Conservation (phyloP, 768 basidiomycete species). For the Tylopilus balloui region DNA sequence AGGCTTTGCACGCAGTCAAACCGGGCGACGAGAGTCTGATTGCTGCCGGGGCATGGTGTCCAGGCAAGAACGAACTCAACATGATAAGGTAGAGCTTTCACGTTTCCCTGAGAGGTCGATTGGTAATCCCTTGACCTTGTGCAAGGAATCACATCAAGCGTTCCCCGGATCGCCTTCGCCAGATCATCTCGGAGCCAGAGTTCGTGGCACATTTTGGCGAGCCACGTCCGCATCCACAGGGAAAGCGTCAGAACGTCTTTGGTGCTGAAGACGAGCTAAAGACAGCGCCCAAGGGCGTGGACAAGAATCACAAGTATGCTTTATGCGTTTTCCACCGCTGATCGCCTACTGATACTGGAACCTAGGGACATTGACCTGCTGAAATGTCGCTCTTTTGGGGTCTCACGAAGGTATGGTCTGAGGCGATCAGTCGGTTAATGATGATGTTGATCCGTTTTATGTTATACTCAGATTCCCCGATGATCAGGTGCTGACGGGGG, state of each 20-base stretch:
- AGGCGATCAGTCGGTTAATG: background rate
- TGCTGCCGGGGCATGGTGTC: slow-evolving; percentile 79
- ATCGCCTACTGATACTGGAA: background rate
- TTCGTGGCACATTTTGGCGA: slow-evolving; percentile 80
- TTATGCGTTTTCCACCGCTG: background rate
- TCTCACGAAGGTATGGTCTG: slow-evolving; percentile 50
- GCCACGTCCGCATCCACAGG: slow-evolving; percentile 56
- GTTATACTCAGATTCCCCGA: slow-evolving; percentile 58
- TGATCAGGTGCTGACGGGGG: slow-evolving; percentile 57
- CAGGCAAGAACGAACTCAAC: slow-evolving; percentile 72
- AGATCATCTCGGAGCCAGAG: slow-evolving; percentile 57
- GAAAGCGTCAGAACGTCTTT: slow-evolving; percentile 71
- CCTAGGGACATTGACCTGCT: slow-evolving; percentile 86
- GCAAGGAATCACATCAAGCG: slow-evolving; percentile 58
- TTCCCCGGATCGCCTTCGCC: slow-evolving; percentile 57
- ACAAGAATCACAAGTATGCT: slow-evolving; percentile 71
- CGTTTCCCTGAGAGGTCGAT: background rate
- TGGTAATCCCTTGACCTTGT: background rate
- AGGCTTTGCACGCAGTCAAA: slow-evolving; percentile 42
- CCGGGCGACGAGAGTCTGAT: slow-evolving; percentile 65
- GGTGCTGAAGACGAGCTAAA: slow-evolving; percentile 86
- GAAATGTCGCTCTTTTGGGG: slow-evolving; percentile 75
- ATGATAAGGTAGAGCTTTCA: slow-evolving; percentile 55
- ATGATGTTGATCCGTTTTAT: slow-evolving; percentile 15
- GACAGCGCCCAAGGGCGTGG: slow-evolving; percentile 85